These are phyloP conservation scores for Gomphus bonarii DNA, from an alignment of 1,284 basidiomycete genomes.

Conservation along the genomic window DNA sequence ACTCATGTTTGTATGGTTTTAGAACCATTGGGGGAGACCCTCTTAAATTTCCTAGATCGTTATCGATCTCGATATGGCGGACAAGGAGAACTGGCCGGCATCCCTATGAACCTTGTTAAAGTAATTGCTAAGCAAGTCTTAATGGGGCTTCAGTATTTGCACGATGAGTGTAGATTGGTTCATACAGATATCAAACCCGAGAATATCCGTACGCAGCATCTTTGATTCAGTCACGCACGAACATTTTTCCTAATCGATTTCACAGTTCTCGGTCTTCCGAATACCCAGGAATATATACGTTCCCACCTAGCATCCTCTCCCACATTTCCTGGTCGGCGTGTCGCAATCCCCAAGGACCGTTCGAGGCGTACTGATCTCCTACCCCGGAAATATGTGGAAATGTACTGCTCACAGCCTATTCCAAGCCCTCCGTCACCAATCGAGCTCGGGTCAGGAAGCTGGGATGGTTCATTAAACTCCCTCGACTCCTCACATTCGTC, in stretches of 20 bases:
- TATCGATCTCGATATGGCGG: slow-evolving; percentile 56
- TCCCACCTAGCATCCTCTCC: slow-evolving; percentile 55
- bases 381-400: slow-evolving; percentile 10
- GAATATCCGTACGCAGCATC: slow-evolving; percentile 64
- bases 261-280: slow-evolving; percentile 67
- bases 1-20: slow-evolving; percentile 86
- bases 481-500: slow-evolving; percentile 13
- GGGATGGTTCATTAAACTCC: slow-evolving; percentile 15
- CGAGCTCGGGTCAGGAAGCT: background rate
- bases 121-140: slow-evolving; percentile 77
- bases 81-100: slow-evolving; percentile 31
- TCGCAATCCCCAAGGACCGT: slow-evolving; percentile 42
- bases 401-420: slow-evolving; percentile 9
- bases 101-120: slow-evolving; percentile 72
- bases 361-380: slow-evolving; percentile 17
- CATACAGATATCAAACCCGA: slow-evolving; percentile 90
- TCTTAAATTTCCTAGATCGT: slow-evolving; percentile 76
- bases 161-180: slow-evolving; percentile 82
- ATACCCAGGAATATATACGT: slow-evolving; percentile 61
- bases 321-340: slow-evolving; percentile 60
- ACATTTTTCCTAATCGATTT: background rate
- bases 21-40: slow-evolving; percentile 84
- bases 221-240: background rate
- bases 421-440: slow-evolving; percentile 1
- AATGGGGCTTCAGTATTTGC: slow-evolving; percentile 83